Evolutionary conservation across 75 land plant genomes (phyloP).

Genomic region (Picea sitchensis): DNA sequence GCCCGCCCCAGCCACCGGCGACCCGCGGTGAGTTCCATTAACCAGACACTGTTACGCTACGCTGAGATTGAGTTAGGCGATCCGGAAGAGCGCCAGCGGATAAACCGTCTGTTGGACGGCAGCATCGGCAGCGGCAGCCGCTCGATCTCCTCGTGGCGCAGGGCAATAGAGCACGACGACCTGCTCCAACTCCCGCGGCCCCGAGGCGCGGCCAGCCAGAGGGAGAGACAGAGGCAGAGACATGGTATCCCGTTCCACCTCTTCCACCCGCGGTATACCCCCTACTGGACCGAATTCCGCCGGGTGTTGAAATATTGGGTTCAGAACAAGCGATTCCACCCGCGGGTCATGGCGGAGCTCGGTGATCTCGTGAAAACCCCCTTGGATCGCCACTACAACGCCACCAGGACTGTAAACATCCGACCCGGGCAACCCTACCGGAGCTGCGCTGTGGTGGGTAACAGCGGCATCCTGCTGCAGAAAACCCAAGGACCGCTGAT

Average conservation of each 20-base stretch:
- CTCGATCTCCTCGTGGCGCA: not conserved
- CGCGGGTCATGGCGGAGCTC: conserved; percentile 49
- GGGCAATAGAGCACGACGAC: conserved; percentile 7
- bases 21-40: conserved; percentile 8
- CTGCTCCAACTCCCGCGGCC: conserved; percentile 8
- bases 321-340: conserved; percentile 36
- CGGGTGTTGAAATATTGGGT: conserved; percentile 36
- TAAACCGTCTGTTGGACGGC: conserved; percentile 27
- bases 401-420: not conserved
- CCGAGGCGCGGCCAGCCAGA: conserved; percentile 18
- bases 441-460: conserved; percentile 85
- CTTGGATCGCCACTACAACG: conserved; percentile 34
- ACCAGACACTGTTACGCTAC: conserved; percentile 32
- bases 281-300: conserved; percentile 49
- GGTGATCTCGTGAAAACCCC: conserved; percentile 28
- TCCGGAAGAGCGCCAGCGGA: conserved; percentile 19
- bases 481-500: conserved; percentile 48
- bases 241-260: conserved; percentile 21
- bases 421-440: conserved; percentile 18
- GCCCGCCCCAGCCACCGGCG: not conserved
- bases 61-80: conserved; percentile 36
- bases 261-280: conserved; percentile 29
- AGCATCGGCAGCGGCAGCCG: not conserved
- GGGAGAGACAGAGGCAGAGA: conserved; percentile 13
- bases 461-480: conserved; percentile 81